Conservation (phyloP, 1,284 basidiomycete species). For the Ceratobasidium sp. region DNA sequence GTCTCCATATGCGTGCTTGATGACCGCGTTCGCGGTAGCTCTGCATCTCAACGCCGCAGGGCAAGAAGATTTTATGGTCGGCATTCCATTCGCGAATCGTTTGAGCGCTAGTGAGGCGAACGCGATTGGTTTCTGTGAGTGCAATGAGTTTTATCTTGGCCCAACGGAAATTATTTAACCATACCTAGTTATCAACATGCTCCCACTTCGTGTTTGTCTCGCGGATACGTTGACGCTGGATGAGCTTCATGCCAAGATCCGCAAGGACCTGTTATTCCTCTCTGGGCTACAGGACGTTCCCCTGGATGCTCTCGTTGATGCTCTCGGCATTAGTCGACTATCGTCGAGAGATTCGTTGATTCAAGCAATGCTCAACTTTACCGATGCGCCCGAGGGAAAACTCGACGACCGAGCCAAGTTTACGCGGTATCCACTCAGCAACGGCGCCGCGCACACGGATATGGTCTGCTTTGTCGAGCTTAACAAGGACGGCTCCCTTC, state of each 20-base stretch:
- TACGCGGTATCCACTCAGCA: neutral
- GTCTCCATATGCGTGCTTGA: neutral
- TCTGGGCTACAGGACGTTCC: neutral
- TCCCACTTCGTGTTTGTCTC: constrained; percentile 12
- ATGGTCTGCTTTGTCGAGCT: constrained; percentile 13
- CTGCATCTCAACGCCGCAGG: constrained; percentile 1
- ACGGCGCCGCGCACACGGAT: constrained; percentile 15
- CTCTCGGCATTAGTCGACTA: constrained; percentile 3
- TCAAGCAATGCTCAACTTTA: neutral
- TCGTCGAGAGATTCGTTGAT: constrained; percentile 2
- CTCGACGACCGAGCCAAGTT: neutral
- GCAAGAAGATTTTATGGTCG: constrained; percentile 8
- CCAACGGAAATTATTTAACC: neutral
- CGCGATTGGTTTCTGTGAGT: constrained; percentile 13
- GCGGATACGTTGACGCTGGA: neutral
- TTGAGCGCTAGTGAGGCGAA: neutral
- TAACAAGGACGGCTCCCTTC: constrained; percentile 7
- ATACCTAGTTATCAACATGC: neutral
- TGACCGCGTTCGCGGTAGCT: neutral
- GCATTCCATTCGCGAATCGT: constrained; percentile 4
- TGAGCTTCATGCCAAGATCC: neutral
- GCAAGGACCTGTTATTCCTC: neutral
- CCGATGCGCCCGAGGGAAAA: constrained; percentile 8
- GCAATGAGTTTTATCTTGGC: too few species aligned
- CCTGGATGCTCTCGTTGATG: neutral